Percentiles rank a stretch among this genome's conserved stretches.
These are phyloP conservation scores for Epichloe coenophiala DNA, from an alignment of 2,329 filamentous ascomycete species.

Conservation along the genomic window DNA sequence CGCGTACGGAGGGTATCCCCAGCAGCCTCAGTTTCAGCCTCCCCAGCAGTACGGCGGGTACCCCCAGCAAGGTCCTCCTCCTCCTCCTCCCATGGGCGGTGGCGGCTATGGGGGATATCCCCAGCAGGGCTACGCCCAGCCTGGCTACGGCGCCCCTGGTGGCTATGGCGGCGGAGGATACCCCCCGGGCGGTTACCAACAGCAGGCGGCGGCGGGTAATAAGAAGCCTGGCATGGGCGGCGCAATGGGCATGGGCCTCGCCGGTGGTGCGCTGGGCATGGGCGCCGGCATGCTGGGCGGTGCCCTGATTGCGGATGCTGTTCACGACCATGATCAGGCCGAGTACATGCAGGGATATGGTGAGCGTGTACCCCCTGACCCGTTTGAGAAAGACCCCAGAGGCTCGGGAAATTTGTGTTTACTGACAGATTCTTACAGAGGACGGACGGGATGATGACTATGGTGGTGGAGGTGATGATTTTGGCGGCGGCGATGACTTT, in stretches of 20 bases:
- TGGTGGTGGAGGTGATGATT: constrained; percentile 7
- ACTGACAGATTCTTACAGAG: constrained; percentile 8
- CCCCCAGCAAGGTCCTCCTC: constrained; percentile 6
- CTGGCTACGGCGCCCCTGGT: constrained; percentile 19
- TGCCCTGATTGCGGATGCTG: constrained; percentile 52
- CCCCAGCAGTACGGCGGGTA: constrained; percentile 3
- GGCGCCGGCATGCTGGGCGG: constrained; percentile 76
- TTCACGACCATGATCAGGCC: constrained; percentile 47
- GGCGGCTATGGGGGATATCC: constrained; percentile 6
- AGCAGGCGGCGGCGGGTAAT: constrained; percentile 26
- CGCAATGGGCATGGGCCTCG: constrained; percentile 42
- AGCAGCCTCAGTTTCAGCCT: not conserved
- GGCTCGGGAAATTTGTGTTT: not conserved
- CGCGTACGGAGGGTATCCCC: constrained; percentile 1
- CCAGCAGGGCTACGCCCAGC: constrained; percentile 11
- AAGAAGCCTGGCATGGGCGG: constrained; percentile 26
- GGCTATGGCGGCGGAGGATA: constrained; percentile 13
- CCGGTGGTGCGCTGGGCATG: constrained; percentile 63
- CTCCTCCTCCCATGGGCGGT: not conserved
- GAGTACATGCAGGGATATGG: constrained; percentile 35
- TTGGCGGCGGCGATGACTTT: constrained; percentile 8
- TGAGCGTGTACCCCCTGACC: constrained; percentile 13
- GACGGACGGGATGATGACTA: constrained; percentile 15
- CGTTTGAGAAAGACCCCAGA: too few species aligned
- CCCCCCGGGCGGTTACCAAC: constrained; percentile 16